Base-by-base conservation (phyloP, 1,284 basidiomycete species). In the Boletus holoroseus region DNA sequence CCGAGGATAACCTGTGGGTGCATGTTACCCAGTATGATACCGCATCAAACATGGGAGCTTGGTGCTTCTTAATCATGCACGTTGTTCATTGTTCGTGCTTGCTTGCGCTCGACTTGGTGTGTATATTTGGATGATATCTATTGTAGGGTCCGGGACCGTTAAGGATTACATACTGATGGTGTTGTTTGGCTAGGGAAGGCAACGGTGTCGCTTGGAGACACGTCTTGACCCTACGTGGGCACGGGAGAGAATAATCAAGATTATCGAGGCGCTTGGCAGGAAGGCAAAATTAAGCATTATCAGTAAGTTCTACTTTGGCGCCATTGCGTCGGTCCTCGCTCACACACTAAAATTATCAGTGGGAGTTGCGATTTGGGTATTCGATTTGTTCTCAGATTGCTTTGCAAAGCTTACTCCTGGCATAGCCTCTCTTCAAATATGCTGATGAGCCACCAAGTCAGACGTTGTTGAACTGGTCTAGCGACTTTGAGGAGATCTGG, bases 1-100 rank as follows among this genome's bases (percentile, higher is more conserved):
- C 76, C 30, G 77, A 82, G 46, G 78, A 83, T 57, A 86, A 75
- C 61, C 63, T 88, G 16, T 72, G 76, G 57, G 76, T 81, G n/a
- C 85, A 90, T 57, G 70, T 80, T 56, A 76, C 78, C 8, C 85
- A 88, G 77, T 83, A 88, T 59, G 85, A 87, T 61, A 88, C 85
- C 9, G 77, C 78, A 57, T 83, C 83, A 3, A 88, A 85, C 57
- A 78, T 75, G 16, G 82, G 85, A 43, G 84, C 85, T 9, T 90
- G 87, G 88, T 83, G 81, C 58, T 90, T 78, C 67, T 84, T 78
- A 56, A 75, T 76, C 62, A 83, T 88, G 73, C 87, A 89, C 62
- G 73, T 80, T 32, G 69, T 83, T 55, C 77, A 88, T 58, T 81
- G 83, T 34, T 82, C 82, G 49, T 79, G 78, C 57, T 71, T 76